phyloP scores from a whole-genome alignment of 805 yeast genomes.

The Kregervanrija pseudodelftensis region DNA sequence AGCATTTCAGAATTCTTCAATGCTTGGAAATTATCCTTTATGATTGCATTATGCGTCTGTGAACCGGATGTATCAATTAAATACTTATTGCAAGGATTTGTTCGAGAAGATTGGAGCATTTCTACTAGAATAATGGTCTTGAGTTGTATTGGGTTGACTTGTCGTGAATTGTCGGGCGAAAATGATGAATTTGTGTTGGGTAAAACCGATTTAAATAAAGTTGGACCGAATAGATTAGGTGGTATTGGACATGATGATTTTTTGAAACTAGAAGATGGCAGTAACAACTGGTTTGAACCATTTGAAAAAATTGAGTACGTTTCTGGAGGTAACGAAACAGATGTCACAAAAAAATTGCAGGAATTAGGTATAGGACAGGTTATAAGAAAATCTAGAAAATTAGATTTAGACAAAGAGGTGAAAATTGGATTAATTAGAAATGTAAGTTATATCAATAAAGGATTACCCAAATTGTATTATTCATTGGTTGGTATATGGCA shows the following conservation, averaged over 20 bases:
- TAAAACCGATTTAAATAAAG: conserved; percentile 25
- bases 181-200: conserved; percentile 42
- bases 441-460: conserved; percentile 29
- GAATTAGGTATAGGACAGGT: conserved; percentile 30
- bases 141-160: conserved; percentile 61
- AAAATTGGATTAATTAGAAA: conserved; percentile 12
- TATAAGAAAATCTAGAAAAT: conserved; percentile 34
- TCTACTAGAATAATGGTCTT: conserved; percentile 69
- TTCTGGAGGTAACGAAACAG: conserved; percentile 25
- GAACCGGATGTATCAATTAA: conserved; percentile 35
- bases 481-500: conserved; percentile 48
- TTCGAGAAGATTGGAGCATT: conserved; percentile 71
- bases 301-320: neutral
- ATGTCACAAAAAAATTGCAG: conserved; percentile 18
- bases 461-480: conserved; percentile 38
- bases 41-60: conserved; percentile 58
- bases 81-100: conserved; percentile 40
- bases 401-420: conserved; percentile 14
- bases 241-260: conserved; percentile 39
- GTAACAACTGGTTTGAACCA: conserved; percentile 1
- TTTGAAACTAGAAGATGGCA: conserved; percentile 13
- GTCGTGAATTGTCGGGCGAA: conserved; percentile 58
- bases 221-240: conserved; percentile 36
- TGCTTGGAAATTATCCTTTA: conserved; percentile 51
- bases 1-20: conserved; percentile 49